phyloP scores from a whole-genome alignment of 805 yeast genomes.

The Suhomyces sp. region DNA sequence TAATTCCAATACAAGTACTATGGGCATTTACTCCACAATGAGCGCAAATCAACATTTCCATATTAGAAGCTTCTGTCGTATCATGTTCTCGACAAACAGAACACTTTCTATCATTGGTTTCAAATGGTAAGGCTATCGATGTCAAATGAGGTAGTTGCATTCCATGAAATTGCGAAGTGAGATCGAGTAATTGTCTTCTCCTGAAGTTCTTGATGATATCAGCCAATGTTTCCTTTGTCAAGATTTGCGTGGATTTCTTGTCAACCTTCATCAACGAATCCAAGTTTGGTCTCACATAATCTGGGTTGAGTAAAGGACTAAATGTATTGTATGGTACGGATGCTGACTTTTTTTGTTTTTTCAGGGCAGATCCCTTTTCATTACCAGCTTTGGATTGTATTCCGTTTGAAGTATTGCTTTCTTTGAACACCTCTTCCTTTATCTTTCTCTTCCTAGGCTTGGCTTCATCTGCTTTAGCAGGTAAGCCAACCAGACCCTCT shows the following conservation, averaged over 20 bases:
- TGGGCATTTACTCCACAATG: conserved; percentile 74
- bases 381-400: no score
- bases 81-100: conserved; percentile 54
- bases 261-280: conserved; percentile 14
- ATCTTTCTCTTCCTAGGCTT: conserved; percentile 6
- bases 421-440: conserved; percentile 2
- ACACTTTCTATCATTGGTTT: conserved; percentile 42
- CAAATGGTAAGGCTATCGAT: conserved; percentile 19
- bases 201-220: conserved; percentile 18
- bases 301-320: conserved; percentile 22
- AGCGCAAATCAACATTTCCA: conserved; percentile 53
- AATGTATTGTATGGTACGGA: conserved; percentile 8
- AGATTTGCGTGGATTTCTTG: conserved; percentile 17
- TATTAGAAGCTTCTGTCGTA: conserved; percentile 17
- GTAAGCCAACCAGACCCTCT: conserved; percentile 8
- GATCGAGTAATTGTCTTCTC: conserved; percentile 27
- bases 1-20: conserved; percentile 62
- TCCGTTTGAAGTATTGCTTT: not conserved
- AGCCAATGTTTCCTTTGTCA: conserved; percentile 14
- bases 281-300: conserved; percentile 18
- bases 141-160: conserved; percentile 16
- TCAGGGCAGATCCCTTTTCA: conserved; percentile 3
- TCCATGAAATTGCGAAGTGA: conserved; percentile 19
- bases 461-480: conserved; percentile 9
- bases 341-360: conserved; percentile 11